phyloP scores from a whole-genome alignment of 257 asterid species.

The Petunia secreta region DNA sequence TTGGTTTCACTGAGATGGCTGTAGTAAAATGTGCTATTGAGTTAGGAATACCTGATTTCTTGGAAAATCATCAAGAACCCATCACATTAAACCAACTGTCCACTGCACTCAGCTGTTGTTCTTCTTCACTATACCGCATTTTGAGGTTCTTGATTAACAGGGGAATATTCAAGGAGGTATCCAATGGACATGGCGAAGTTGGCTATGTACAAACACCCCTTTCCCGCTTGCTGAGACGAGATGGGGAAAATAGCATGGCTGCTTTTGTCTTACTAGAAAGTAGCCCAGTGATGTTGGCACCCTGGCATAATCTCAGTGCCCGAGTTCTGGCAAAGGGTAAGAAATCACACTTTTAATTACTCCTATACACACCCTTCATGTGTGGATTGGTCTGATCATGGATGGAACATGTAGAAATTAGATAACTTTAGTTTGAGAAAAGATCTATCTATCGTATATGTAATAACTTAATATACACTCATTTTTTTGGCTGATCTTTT shows the following conservation, averaged over 20 bases:
- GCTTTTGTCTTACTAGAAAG: constrained; percentile 54
- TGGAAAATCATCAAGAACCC: constrained; percentile 53
- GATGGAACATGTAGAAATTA: no score
- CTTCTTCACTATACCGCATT: constrained; percentile 54
- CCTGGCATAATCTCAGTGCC: constrained; percentile 58
- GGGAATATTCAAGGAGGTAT: constrained; percentile 47
- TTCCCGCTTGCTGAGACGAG: constrained; percentile 48
- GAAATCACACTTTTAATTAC: no score
- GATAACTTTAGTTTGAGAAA: no score
- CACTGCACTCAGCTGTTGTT: constrained; percentile 49
- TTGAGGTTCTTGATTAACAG: constrained; percentile 63
- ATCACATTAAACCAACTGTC: constrained; percentile 53
- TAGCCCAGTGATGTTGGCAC: constrained; percentile 61
- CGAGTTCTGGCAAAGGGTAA: constrained; percentile 28
- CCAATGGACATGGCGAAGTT: not conserved
- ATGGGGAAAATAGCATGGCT: constrained; percentile 49
- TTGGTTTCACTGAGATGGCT: constrained; percentile 66
- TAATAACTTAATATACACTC: no score
- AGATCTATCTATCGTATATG: no score
- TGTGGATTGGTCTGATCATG: no score
- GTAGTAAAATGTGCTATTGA: constrained; percentile 69
- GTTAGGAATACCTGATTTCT: constrained; percentile 60
- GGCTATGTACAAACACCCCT: constrained; percentile 61
- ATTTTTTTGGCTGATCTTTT: no score
- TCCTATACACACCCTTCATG: no score